Evolutionary conservation across 345 rosid genomes (phyloP).

Genomic region (Streptanthus diversifolius): DNA sequence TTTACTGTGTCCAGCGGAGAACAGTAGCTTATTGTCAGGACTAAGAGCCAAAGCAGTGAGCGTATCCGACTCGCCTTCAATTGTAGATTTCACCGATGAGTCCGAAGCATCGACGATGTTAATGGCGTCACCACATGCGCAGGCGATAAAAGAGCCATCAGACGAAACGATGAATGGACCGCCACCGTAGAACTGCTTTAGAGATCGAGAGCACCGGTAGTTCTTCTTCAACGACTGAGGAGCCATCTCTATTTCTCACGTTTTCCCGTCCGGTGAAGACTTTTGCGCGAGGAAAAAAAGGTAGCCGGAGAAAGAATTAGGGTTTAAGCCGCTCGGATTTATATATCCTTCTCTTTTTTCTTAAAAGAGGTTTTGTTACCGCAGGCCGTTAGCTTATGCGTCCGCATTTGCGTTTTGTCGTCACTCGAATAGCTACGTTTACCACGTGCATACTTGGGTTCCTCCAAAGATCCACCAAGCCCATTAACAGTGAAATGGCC

Average conservation of each 20-base stretch:
- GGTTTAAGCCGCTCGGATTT: slow-evolving; percentile 29
- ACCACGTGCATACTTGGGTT: slow-evolving; percentile 4
- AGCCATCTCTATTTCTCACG: slow-evolving; percentile 34
- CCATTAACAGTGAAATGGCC: slow-evolving; percentile 16
- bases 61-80: slow-evolving; percentile 65
- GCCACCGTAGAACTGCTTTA: slow-evolving; percentile 87
- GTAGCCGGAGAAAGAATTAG: slow-evolving; percentile 18
- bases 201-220: slow-evolving; percentile 59
- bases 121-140: slow-evolving; percentile 69
- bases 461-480: background rate
- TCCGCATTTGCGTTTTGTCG: background rate
- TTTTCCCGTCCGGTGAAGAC: slow-evolving; percentile 1
- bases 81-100: slow-evolving; percentile 52
- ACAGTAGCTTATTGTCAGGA: slow-evolving; percentile 74
- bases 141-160: slow-evolving; percentile 71
- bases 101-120: slow-evolving; percentile 68
- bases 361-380: background rate
- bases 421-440: slow-evolving; percentile 8
- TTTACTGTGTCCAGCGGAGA: slow-evolving; percentile 88
- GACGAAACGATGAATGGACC: slow-evolving; percentile 81
- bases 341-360: background rate
- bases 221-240: slow-evolving; percentile 55
- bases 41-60: slow-evolving; percentile 77
- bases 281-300: slow-evolving; percentile 12
- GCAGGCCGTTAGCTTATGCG: background rate